Evolutionary conservation across 495 filamentous ascomycete species (phyloP).

Genomic region (Eremomyces bilateralis): DNA sequence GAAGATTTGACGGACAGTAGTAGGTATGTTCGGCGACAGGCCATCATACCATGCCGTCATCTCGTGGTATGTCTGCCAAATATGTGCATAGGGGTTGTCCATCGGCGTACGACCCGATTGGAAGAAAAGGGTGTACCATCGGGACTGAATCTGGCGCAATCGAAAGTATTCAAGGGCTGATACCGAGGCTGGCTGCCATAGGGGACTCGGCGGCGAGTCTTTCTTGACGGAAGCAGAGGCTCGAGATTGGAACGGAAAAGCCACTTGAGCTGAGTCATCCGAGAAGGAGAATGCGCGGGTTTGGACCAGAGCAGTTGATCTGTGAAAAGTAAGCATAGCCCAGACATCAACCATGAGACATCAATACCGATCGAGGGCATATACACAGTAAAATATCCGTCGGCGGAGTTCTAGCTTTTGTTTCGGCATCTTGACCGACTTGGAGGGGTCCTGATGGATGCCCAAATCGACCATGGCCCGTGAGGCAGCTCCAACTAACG

Average conservation of each 20-base stretch:
- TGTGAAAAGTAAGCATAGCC: constrained; percentile 15
- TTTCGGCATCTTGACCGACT: constrained; percentile 34
- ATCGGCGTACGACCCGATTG: neutral
- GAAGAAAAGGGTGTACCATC: neutral
- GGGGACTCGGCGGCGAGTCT: neutral
- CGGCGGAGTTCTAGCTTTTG: constrained; percentile 51
- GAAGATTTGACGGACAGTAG: constrained; percentile 25
- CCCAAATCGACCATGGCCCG: constrained; percentile 72
- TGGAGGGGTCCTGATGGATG: constrained; percentile 69
- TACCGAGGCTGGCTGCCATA: too few relatives aligned
- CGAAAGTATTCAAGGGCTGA: neutral
- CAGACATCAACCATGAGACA: constrained; percentile 9
- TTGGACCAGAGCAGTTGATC: constrained; percentile 60
- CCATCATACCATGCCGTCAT: constrained; percentile 12
- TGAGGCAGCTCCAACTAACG: constrained; percentile 67
- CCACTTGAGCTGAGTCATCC: constrained; percentile 63
- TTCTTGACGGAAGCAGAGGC: too few relatives aligned
- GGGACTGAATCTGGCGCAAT: neutral
- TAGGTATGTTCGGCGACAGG: constrained; percentile 5
- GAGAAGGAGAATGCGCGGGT: constrained; percentile 74
- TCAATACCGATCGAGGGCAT: constrained; percentile 57
- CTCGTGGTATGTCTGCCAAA: neutral
- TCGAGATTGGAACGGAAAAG: constrained; percentile 24
- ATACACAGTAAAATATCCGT: constrained; percentile 67
- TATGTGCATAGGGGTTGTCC: neutral